Conservation (phyloP, 2,329 filamentous ascomycete genomes). For the Cercospora janseana region DNA sequence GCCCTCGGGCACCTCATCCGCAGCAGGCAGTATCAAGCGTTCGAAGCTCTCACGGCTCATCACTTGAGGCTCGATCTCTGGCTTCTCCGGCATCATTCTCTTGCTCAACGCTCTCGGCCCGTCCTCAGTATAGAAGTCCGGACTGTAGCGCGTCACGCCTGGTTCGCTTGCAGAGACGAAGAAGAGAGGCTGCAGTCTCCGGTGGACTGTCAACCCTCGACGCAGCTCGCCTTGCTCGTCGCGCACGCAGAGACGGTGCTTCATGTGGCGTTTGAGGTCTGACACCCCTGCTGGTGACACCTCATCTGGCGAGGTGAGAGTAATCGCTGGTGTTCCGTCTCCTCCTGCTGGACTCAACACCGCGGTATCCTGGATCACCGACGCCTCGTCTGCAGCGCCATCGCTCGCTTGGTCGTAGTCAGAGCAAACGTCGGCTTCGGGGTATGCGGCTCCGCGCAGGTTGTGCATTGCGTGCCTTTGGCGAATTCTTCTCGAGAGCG, state of each 20-base stretch:
- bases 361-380: background rate
- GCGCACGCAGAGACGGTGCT: background rate
- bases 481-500: too few relatives aligned
- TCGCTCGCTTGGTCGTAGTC: too few relatives aligned
- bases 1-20: too few relatives aligned
- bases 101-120: background rate
- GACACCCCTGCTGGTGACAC: background rate
- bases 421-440: too few relatives aligned
- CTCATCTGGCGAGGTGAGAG: background rate
- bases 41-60: too few relatives aligned
- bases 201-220: background rate
- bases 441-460: too few relatives aligned
- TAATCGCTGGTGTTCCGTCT: background rate
- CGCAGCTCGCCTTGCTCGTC: background rate
- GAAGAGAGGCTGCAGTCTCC: background rate
- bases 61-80: too few relatives aligned
- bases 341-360: background rate
- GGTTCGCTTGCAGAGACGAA: background rate
- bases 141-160: background rate
- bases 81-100: background rate
- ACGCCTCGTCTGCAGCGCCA: background rate
- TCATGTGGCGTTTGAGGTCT: conserved; percentile 3
- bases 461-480: too few relatives aligned
- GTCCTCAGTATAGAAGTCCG: conserved; percentile 4
- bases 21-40: too few relatives aligned